Percentiles rank a stretch among this genome's conserved stretches.
These are phyloP conservation scores for Hanseniaspora thailandica DNA, from an alignment of 805 yeast species.

Conservation along the genomic window DNA sequence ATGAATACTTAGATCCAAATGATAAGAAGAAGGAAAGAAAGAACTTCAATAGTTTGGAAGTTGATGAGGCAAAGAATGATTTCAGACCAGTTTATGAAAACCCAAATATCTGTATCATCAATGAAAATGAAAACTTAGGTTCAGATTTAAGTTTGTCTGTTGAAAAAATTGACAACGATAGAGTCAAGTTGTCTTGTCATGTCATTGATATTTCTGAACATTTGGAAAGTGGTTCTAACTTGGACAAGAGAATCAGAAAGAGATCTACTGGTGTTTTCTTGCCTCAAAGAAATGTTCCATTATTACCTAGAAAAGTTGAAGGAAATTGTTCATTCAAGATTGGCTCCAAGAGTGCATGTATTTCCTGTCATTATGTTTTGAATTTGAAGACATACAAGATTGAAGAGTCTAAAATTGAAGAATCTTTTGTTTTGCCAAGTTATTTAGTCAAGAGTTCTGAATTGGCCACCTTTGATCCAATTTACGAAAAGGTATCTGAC, in stretches of 20 bases:
- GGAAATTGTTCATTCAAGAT: slow-evolving; percentile 50
- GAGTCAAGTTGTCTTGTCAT: slow-evolving; percentile 74
- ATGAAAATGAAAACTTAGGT: slow-evolving; percentile 40
- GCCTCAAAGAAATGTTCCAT: slow-evolving; percentile 58
- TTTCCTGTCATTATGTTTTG: slow-evolving; percentile 71
- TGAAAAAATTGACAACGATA: slow-evolving; percentile 36
- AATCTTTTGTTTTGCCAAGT: slow-evolving; percentile 55
- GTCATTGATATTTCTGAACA: slow-evolving; percentile 66
- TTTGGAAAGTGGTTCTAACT: slow-evolving; percentile 56
- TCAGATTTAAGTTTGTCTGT: slow-evolving; percentile 77
- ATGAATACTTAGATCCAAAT: slow-evolving; percentile 53
- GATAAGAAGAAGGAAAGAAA: slow-evolving; percentile 25
- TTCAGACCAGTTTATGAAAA: slow-evolving; percentile 42
- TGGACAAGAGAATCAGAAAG: slow-evolving; percentile 83
- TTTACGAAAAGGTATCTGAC: not conserved
- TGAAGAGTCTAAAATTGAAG: slow-evolving; percentile 66
- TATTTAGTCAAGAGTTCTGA: slow-evolving; percentile 23
- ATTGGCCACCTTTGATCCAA: slow-evolving; percentile 1
- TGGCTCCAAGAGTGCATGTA: slow-evolving; percentile 48
- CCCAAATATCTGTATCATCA: slow-evolving; percentile 55
- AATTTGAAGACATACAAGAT: slow-evolving; percentile 62
- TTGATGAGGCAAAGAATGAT: slow-evolving; percentile 20
- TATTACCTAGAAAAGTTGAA: slow-evolving; percentile 57
- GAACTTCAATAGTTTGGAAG: slow-evolving; percentile 20
- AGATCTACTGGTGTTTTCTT: slow-evolving; percentile 80